Evolutionary conservation across 441 rosid genomes (phyloP), one percentile per base, ranked within the genome.

Genomic region (Populus trichocarpa): DNA sequence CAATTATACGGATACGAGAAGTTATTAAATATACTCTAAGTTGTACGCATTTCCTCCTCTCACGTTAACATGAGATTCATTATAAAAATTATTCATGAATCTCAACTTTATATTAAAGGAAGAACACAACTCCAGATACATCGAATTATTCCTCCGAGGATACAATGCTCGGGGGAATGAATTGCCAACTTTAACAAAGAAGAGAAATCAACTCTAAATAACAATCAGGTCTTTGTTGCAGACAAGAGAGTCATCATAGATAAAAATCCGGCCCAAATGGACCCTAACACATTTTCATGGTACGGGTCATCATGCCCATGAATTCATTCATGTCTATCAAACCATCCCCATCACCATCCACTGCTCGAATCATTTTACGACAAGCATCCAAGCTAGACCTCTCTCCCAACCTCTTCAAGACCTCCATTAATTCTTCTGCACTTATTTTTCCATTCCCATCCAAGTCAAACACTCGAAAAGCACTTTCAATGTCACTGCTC

Each of bases 381-480:
- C 90, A 88, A 70, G 80, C 71, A 25, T 86, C 87, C 80, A 90
- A 76, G 81, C 84, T 87, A 72, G 69, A 74, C 71, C 82, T 86
- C 77, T 90, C 93, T 20, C 90, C 89, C 83, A 90, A 73, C 79
- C 50, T 87, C 82, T 68, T 88, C 80, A 89, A 75, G 38, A 87
- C 91, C 65, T 84, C 81, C 89, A 81, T 79, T 78, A 89, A 77
- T 78, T 89, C 91, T 63, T 88, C 87, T 8, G 89, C 89, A 23
- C 86, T 86, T 8, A 89, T 88, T 74, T 81, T 87, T 11, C 89
- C 89, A 78, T 83, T 69, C 0, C 93, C 88, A 20, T 89, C 87
- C 74, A 85, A 71, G 78, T 89, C 91, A 53, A 80, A 89, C 38
- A 82, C 81, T 76, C 46, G 71, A 70, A 88, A 89, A 2, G 91